Evolutionary conservation across 2,329 filamentous ascomycete genomes (phyloP), one percentile per base, ranked within the genome.

Genomic region (Ophiostoma sp.): DNA sequence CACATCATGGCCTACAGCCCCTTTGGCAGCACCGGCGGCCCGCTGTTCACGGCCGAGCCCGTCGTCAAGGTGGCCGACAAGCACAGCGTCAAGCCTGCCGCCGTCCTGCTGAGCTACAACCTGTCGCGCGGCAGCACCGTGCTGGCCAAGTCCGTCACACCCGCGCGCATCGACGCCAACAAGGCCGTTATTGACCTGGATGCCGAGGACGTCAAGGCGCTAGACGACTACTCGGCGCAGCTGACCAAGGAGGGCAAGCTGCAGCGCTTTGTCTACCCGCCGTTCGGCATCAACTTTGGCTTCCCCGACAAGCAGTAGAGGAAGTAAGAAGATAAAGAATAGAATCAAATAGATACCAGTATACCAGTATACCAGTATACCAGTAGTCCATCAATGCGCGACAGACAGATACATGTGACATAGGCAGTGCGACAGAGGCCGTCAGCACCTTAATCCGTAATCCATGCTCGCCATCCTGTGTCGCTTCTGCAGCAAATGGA

Each of bases 1-100:
- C 84, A 90, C 74, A 79, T 92, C 75, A 88, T 91, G 72, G 89
- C 89, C 16, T 93, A 92, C 81, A 86, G 83, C 73, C 86, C 86
- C n/a, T 79, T 89, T 0, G 86, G 86, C 49, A 85, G 83, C 79
- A 86, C 87, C 4, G 85, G 86, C 63, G 84, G 86, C 12, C 88
- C 89, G 67, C 80, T 90, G 69, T 80, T 90, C 73, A 83, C 84
- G 71, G 85, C 86, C 68, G 87, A 85, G 75, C 83, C 85, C 1
- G 82, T 88, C 47, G 79, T 88, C 66, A 82, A 87, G 77, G 80
- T 90, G 66, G 86, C 90, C 27, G 83, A 88, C 76, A 87, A 87
- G 79, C 84, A 86, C 73, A 80, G 84, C 47, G 82, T 84, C 44
- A 83, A 82, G 73, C 81, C 88, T n/a, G 83, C 84, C 0, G 84